Base-by-base conservation (phyloP, 768 basidiomycete genomes). In the Leccinum incarnatum region DNA sequence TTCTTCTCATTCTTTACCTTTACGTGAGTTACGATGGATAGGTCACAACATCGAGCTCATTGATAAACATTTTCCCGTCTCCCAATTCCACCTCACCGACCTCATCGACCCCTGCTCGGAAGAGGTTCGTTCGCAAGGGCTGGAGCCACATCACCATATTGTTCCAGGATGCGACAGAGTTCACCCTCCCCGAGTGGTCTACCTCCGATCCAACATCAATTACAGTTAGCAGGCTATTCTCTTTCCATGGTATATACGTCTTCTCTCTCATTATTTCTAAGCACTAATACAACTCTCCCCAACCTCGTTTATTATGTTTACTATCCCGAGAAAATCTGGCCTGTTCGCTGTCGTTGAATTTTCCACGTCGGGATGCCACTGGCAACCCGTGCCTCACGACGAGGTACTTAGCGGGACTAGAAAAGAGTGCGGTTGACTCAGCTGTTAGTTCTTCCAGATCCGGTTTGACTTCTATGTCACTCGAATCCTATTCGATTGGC, bases 61-160 rank as follows among this genome's bases (percentile, higher is more conserved):
- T 89, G 78, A 86, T 70, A 80, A 79, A 63, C 79, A 79, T 66
- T 75, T 83, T 51, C 78, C 83, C 10, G 75, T 90, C 54, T 69
- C 77, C 2, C 76, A 78, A 2, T 89, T 89, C 62, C 86, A 88
- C 60, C 81, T 91, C 30, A 76, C 90, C 66, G 88, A 91, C 62
- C 78, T 91, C 30, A 76, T 91, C 66, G 88, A 91, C 62, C 78
- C 89, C 21, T 91, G 87, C 90, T 0, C 76, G 86, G 17, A 77
- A 79, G 67, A 78, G 90, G 1, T 88, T 90, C 62, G 79, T 77
- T 11, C 78, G 77, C 51, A 79, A 77, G 49, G 89, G 89, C 1
- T 91, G 88, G 88, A 83, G 75, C 46, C 90, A 92, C 69, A 84
- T 92, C 23, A 81, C 80, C 56, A 84, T 86, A 34, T 72, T 91